Evolutionary conservation across 1,139 yeast genomes (phyloP).

Genomic region (Fermentozyma sake): DNA sequence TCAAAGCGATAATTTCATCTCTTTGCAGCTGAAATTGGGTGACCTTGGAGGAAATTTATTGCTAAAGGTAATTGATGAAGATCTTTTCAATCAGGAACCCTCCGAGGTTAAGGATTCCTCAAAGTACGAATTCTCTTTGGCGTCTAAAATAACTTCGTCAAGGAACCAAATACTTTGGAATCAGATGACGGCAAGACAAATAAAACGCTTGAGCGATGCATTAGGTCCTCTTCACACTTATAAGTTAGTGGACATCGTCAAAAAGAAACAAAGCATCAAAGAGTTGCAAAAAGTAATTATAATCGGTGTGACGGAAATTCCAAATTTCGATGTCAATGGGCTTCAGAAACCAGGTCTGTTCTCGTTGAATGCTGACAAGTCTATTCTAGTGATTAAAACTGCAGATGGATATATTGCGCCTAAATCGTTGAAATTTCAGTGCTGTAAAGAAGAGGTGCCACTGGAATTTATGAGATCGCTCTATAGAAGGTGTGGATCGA

Average conservation of each 20-base stretch:
- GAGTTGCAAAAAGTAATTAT: constrained; percentile 46
- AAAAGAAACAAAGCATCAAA: constrained; percentile 22
- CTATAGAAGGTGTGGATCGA: no score
- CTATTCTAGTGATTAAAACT: constrained; percentile 36
- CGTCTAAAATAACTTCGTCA: constrained; percentile 47
- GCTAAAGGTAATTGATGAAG: constrained; percentile 38
- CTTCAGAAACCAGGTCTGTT: no score
- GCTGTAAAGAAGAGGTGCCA: constrained; percentile 44
- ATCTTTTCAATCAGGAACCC: no score
- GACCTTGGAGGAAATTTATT: constrained; percentile 56
- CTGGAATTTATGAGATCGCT: constrained; percentile 35
- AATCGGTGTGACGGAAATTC: constrained; percentile 2
- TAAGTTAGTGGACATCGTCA: constrained; percentile 27
- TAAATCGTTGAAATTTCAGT: constrained; percentile 48
- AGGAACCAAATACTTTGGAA: constrained; percentile 47
- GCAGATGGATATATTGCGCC: constrained; percentile 37
- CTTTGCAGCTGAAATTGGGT: constrained; percentile 50
- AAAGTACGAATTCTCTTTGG: constrained; percentile 44
- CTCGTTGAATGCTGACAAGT: no score
- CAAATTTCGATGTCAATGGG: no score
- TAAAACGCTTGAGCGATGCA: constrained; percentile 47
- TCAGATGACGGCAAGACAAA: constrained; percentile 26
- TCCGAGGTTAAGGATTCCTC: constrained; percentile 19
- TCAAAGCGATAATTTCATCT: constrained; percentile 35
- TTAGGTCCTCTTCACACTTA: constrained; percentile 58